Percentiles rank a stretch among this genome's conserved stretches.
Evolutionary conservation across 2,329 filamentous ascomycete species (phyloP).

Genomic region (Aureobasidium musti): DNA sequence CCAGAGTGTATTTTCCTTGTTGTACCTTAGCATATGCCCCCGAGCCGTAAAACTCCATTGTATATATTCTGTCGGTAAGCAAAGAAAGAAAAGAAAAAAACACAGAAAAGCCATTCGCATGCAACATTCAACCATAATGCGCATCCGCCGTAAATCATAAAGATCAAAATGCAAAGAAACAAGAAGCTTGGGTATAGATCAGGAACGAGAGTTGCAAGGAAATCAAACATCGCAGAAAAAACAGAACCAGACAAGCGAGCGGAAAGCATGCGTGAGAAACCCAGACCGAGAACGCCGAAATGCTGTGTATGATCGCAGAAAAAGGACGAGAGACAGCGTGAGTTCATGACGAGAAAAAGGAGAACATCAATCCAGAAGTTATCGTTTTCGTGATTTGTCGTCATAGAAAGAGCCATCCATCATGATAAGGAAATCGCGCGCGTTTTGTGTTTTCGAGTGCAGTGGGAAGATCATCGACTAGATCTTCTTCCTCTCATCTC

Average conservation of each 20-base stretch:
- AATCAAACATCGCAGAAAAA: not conserved
- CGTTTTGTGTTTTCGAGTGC: too few species aligned
- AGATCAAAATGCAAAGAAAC: not conserved
- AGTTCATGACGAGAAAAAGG: not conserved
- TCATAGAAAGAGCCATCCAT: not conserved
- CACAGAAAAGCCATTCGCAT: not conserved
- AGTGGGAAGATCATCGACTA: slow-evolving; percentile 15
- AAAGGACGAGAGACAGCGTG: not conserved
- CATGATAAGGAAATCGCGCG: not conserved
- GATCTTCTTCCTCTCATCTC: slow-evolving; percentile 20
- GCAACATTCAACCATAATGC: not conserved
- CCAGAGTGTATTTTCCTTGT: not conserved
- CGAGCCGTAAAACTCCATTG: not conserved
- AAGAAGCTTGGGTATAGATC: slow-evolving; percentile 13
- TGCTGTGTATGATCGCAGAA: not conserved
- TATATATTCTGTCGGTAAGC: slow-evolving; percentile 1
- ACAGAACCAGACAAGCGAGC: not conserved
- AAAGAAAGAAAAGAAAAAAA: not conserved
- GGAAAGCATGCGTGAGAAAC: not conserved
- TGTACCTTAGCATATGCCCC: not conserved
- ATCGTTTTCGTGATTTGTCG: not conserved
- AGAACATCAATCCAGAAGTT: not conserved
- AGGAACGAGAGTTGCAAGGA: slow-evolving; percentile 17
- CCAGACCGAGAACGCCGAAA: not conserved
- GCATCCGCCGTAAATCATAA: slow-evolving; percentile 4